Evolutionary conservation across 2,329 filamentous ascomycete genomes (phyloP), one percentile per base, ranked within the genome.

Genomic region (Incumbomyces lentus): DNA sequence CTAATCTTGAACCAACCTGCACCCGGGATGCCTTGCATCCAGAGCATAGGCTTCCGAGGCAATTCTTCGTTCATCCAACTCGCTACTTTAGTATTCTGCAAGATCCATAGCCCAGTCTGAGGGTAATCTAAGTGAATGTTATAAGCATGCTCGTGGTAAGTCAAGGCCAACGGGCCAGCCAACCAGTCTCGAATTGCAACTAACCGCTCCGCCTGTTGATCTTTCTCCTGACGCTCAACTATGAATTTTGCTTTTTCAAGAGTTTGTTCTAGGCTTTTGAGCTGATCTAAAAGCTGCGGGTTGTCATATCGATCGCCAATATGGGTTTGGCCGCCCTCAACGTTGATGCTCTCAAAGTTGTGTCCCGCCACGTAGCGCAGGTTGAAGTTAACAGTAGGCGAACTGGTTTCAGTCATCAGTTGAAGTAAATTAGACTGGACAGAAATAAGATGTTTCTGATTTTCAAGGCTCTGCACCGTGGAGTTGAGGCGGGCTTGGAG

Each of bases 1-100:
- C 32, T 17, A 8, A n/a, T 10, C n/a, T 6, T 18, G 13, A 10
- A 26, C 42, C 52, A 52, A 60, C 59, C 59, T 49, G 59, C 57
- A 8, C 64, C 64, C n/a, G 57, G 60, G 26, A 58, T 61, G 13
- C 35, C 37, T 16, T 39, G 36, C 22, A 39, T 46, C 29, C 35
- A 44, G 17, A 44, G 40, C 14, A 33, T 35, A 6, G 40, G 18
- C n/a, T 18, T 34, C 30, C 40, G 40, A 12, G 31, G 29, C 18
- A 17, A 33, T 12, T 44, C 40, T 13, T 35, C 40, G 10, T 34
- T 6, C n/a, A 44, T 6, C 40, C 40, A 44, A 44, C 11, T 17
- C 12, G 6, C 36, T 18, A 58, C 49, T 2, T 31, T 16, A 11
- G 29, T 5, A 34, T 36, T 42, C n/a, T 53, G 38, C 4, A 58